Conservation (phyloP, 371 early-diverging fungal species). For the Rhizopus arrhizus region DNA sequence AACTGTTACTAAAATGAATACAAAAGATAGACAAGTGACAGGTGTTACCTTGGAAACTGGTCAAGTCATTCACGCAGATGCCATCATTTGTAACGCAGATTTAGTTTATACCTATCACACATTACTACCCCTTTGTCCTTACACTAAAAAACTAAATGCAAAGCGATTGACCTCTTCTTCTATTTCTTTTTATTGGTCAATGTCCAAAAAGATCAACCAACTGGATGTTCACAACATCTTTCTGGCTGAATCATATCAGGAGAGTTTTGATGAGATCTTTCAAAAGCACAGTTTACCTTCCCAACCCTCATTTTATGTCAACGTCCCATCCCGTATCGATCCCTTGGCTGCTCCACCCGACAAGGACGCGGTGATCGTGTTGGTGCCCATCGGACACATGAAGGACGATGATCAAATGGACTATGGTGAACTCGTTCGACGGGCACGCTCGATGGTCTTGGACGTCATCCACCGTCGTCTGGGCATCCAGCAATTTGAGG, state of each 20-base stretch:
- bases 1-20: slow-evolving; percentile 55
- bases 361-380: slow-evolving; percentile 58
- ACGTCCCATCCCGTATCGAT: slow-evolving; percentile 65
- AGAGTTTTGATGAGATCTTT: slow-evolving; percentile 66
- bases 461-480: slow-evolving; percentile 42
- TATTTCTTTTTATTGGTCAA: slow-evolving; percentile 67
- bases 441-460: slow-evolving; percentile 56
- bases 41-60: slow-evolving; percentile 60
- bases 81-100: slow-evolving; percentile 68
- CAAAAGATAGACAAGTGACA: slow-evolving; percentile 35
- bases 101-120: slow-evolving; percentile 62
- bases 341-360: slow-evolving; percentile 56
- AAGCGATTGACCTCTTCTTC: slow-evolving; percentile 63
- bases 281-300: slow-evolving; percentile 48
- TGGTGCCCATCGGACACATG: slow-evolving; percentile 64
- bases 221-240: slow-evolving; percentile 68
- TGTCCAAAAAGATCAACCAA: slow-evolving; percentile 47
- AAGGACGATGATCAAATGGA: slow-evolving; percentile 26
- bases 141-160: slow-evolving; percentile 37
- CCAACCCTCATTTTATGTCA: slow-evolving; percentile 64
- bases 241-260: slow-evolving; percentile 59
- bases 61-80: slow-evolving; percentile 53
- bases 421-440: slow-evolving; percentile 36
- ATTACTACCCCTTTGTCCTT: slow-evolving; percentile 55
- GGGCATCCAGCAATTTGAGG: slow-evolving; percentile 41